phyloP scores from a whole-genome alignment of 2,329 filamentous ascomycete species.

The Fusarium sp. region DNA sequence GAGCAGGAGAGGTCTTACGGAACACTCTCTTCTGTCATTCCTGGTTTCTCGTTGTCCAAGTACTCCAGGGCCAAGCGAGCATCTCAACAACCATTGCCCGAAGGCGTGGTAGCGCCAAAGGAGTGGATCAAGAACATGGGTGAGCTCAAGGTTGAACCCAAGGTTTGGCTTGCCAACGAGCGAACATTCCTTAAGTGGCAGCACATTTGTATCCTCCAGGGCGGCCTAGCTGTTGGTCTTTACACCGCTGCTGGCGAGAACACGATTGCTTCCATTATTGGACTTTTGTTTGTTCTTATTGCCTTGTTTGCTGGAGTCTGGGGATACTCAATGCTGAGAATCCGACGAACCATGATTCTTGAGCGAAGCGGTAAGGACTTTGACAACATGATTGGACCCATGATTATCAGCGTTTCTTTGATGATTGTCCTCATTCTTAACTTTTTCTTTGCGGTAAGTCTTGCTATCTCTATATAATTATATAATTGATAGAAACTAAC shows the following conservation, averaged over 20 bases:
- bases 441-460: constrained; percentile 84
- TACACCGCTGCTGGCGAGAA: constrained; percentile 91
- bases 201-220: constrained; percentile 90
- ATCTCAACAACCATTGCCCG: constrained; percentile 71
- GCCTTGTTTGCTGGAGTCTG: constrained; percentile 86
- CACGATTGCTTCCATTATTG: constrained; percentile 80
- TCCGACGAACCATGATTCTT: constrained; percentile 81
- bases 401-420: constrained; percentile 85
- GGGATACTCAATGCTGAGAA: constrained; percentile 88
- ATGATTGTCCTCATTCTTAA: constrained; percentile 85
- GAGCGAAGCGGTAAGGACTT: constrained; percentile 92
- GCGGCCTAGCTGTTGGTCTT: constrained; percentile 83
- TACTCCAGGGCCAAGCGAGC: constrained; percentile 73
- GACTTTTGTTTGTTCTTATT: constrained; percentile 85
- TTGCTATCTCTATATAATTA: neutral
- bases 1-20: constrained; percentile 61
- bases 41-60: constrained; percentile 84
- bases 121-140: constrained; percentile 96
- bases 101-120: constrained; percentile 87
- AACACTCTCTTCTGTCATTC: constrained; percentile 79
- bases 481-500: constrained; percentile 21
- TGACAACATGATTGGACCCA: constrained; percentile 86
- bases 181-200: constrained; percentile 99
- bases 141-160: constrained; percentile 92
- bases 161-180: constrained; percentile 99